These are phyloP conservation scores for Cytidiella melzeri DNA, from an alignment of 768 basidiomycete genomes.

Conservation along the genomic window DNA sequence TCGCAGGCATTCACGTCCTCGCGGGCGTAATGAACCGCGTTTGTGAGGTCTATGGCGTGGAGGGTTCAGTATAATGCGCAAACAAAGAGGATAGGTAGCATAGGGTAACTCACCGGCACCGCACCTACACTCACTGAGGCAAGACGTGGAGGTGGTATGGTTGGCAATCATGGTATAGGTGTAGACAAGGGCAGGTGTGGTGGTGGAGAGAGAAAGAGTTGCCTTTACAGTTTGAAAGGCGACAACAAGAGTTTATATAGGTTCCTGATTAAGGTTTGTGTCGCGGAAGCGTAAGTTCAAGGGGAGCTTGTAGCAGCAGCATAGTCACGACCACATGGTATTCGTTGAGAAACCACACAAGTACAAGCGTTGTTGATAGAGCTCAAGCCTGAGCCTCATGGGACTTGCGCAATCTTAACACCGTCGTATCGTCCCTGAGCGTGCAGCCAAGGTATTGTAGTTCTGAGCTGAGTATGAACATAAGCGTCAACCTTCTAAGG, in stretches of 20 bases:
- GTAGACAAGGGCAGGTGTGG: neutral
- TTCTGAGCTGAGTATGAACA: too few relatives aligned
- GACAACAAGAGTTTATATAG: neutral
- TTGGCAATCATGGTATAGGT: neutral
- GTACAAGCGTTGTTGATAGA: too few relatives aligned
- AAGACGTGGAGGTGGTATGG: neutral
- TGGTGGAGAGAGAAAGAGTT: neutral
- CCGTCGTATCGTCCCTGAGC: too few relatives aligned
- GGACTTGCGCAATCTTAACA: too few relatives aligned
- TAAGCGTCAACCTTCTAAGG: too few relatives aligned
- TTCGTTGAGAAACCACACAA: too few relatives aligned
- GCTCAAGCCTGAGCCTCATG: too few relatives aligned
- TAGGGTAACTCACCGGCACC: neutral
- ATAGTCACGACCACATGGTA: too few relatives aligned
- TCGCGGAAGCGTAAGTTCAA: neutral
- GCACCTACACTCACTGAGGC: neutral
- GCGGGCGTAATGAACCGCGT: neutral
- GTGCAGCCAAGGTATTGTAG: too few relatives aligned
- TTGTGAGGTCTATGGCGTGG: neutral
- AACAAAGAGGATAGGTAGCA: neutral
- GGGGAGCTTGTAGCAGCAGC: too few relatives aligned
- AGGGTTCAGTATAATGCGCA: too few relatives aligned
- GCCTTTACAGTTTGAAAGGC: neutral
- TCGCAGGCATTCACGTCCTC: neutral
- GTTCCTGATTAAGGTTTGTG: neutral